Evolutionary conservation across 805 yeast species (phyloP).

Genomic region (Candida xiaguanensis): DNA sequence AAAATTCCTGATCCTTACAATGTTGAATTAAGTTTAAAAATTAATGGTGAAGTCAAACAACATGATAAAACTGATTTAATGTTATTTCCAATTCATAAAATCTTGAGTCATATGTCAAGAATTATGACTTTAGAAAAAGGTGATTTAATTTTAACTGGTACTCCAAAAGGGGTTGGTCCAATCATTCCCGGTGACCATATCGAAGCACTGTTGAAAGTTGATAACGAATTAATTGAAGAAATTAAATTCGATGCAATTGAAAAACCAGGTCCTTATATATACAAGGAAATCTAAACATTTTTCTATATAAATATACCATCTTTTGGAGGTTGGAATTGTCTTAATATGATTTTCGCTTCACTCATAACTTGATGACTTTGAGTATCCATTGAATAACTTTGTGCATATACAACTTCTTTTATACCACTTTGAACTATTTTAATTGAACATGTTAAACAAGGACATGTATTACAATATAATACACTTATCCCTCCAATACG

Average conservation of each 20-base stretch:
- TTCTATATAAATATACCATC: conserved; percentile 35
- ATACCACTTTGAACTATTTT: conserved; percentile 94
- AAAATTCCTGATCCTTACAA: conserved; percentile 71
- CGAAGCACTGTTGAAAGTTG: conserved; percentile 56
- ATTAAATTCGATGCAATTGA: conserved; percentile 52
- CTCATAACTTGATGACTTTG: conserved; percentile 66
- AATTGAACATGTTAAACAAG: conserved; percentile 92
- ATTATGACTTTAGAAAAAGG: conserved; percentile 90
- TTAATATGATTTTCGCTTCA: conserved; percentile 67
- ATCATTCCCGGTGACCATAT: conserved; percentile 76
- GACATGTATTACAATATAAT: conserved; percentile 93
- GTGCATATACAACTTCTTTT: conserved; percentile 87
- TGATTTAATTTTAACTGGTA: conserved; percentile 89
- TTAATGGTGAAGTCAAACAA: conserved; percentile 72
- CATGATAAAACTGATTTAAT: conserved; percentile 74
- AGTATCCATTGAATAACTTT: conserved; percentile 87
- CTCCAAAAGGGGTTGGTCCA: conserved; percentile 96
- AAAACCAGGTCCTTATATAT: conserved; percentile 45
- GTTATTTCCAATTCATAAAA: conserved; percentile 83
- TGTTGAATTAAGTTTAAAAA: conserved; percentile 56
- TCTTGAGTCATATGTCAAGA: conserved; percentile 76
- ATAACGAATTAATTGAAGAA: conserved; percentile 54
- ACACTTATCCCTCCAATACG: conserved; percentile 55
- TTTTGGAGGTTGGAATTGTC: conserved; percentile 45
- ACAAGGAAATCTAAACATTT: conserved; percentile 18